Conservation (phyloP, 306 rosid genomes). For the Acacia confusa region DNA sequence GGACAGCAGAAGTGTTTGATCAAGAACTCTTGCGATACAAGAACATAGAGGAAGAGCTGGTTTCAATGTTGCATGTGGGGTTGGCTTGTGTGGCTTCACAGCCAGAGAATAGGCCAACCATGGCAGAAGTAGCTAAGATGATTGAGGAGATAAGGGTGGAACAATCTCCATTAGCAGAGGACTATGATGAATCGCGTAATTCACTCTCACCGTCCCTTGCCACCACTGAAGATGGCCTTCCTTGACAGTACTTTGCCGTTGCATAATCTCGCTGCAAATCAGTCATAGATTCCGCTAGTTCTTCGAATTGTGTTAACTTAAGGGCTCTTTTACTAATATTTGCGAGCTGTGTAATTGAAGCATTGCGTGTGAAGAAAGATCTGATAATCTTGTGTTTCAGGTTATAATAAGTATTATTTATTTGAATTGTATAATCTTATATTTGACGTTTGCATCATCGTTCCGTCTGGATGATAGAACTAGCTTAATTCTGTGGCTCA, state of each 20-base stretch:
- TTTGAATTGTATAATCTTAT: conserved; percentile 33
- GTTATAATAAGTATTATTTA: conserved; percentile 30
- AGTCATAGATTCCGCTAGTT: conserved; percentile 5
- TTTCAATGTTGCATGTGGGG: conserved; percentile 81
- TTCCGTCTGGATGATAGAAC: background rate
- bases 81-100: conserved; percentile 65
- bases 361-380: conserved; percentile 23
- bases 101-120: conserved; percentile 83
- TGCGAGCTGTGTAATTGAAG: conserved; percentile 19
- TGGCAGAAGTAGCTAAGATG: conserved; percentile 86
- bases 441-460: conserved; percentile 2
- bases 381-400: conserved; percentile 24
- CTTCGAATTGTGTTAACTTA: conserved; percentile 24
- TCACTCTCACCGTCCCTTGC: conserved; percentile 84
- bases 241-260: conserved; percentile 19
- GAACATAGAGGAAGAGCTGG: conserved; percentile 95
- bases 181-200: conserved; percentile 73
- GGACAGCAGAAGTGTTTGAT: conserved; percentile 95
- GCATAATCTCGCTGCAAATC: conserved; percentile 45
- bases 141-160: conserved; percentile 88
- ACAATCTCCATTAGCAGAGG: conserved; percentile 84
- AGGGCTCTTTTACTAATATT: conserved; percentile 42
- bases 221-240: conserved; percentile 81
- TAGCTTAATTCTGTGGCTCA: background rate
- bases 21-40: conserved; percentile 83